phyloP scores from a whole-genome alignment of 371 early-diverging fungal species.

The Umbelopsis sp. region DNA sequence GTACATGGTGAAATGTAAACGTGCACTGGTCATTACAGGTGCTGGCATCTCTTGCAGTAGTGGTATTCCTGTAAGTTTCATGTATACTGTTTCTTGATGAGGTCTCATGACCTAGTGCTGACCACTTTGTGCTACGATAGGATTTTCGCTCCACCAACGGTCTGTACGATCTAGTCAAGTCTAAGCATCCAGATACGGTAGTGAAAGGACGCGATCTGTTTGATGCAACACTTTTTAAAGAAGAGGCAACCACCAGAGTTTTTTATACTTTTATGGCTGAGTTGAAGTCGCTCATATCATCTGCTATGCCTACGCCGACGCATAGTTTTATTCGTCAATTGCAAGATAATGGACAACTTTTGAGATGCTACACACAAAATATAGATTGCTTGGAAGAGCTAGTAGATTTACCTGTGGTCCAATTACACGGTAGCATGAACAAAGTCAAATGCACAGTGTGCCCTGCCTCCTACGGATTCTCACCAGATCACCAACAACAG shows the following conservation, averaged over 20 bases:
- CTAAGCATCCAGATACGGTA: conserved; percentile 72
- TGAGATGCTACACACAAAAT: conserved; percentile 97
- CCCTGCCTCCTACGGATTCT: conserved; percentile 63
- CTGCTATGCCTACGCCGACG: conserved; percentile 82
- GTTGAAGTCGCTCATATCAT: conserved; percentile 74
- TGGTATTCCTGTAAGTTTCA: conserved; percentile 82
- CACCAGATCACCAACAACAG: conserved; percentile 43
- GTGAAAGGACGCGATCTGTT: conserved; percentile 94
- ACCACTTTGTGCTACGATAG: conserved; percentile 34
- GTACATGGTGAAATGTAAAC: conserved; percentile 65
- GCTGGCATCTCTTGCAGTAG: conserved; percentile 92
- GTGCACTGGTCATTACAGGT: conserved; percentile 85
- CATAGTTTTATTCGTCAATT: conserved; percentile 87
- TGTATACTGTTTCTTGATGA: neutral
- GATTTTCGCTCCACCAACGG: conserved; percentile 87
- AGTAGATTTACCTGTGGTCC: conserved; percentile 75
- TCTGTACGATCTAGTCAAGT: conserved; percentile 82
- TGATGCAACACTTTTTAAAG: conserved; percentile 89
- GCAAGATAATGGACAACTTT: conserved; percentile 70
- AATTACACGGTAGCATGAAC: conserved; percentile 91
- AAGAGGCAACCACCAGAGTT: conserved; percentile 71
- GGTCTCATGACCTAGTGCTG: conserved; percentile 13
- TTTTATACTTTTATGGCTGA: conserved; percentile 97
- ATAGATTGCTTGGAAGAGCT: conserved; percentile 93
- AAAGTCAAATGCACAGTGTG: conserved; percentile 87